Evolutionary conservation across 2,329 filamentous ascomycete genomes (phyloP).

Genomic region (Xylaria sp.): DNA sequence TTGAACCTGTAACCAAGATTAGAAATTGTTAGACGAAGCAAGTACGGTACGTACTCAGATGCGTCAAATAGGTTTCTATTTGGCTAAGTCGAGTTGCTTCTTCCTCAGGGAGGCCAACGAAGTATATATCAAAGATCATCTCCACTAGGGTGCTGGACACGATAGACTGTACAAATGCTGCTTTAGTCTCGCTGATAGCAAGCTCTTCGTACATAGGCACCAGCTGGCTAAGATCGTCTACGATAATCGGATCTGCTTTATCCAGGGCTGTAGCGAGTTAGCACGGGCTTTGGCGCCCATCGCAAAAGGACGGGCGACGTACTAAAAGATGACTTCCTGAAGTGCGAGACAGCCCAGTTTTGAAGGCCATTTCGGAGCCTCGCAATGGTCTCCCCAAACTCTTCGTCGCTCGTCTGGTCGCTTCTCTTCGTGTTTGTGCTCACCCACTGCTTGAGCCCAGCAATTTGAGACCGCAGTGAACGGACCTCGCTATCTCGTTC

Average conservation of each 20-base stretch:
- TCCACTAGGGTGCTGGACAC: constrained; percentile 70
- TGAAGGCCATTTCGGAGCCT: constrained; percentile 74
- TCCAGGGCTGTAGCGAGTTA: constrained; percentile 55
- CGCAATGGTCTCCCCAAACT: constrained; percentile 71
- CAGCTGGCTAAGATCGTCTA: constrained; percentile 53
- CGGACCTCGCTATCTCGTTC: constrained; percentile 67
- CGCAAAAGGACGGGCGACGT: constrained; percentile 41
- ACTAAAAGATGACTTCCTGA: constrained; percentile 70
- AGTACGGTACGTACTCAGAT: constrained; percentile 52
- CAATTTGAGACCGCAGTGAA: constrained; percentile 67
- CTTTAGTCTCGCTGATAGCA: constrained; percentile 62
- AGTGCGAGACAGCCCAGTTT: constrained; percentile 79
- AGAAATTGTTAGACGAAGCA: constrained; percentile 32
- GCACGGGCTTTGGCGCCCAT: not conserved
- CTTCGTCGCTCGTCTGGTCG: constrained; percentile 73
- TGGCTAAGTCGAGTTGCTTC: constrained; percentile 62
- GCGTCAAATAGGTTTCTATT: constrained; percentile 59
- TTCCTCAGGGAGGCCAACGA: constrained; percentile 69
- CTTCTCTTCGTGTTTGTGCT: constrained; percentile 72
- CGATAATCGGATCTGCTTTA: constrained; percentile 54
- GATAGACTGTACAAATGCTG: constrained; percentile 71
- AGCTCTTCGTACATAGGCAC: constrained; percentile 69
- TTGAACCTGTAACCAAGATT: constrained; percentile 54
- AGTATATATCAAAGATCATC: constrained; percentile 70
- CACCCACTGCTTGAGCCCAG: constrained; percentile 77